Evolutionary conservation across 2,329 filamentous ascomycete genomes (phyloP).

Genomic region (Penicillium sclerotigenum): DNA sequence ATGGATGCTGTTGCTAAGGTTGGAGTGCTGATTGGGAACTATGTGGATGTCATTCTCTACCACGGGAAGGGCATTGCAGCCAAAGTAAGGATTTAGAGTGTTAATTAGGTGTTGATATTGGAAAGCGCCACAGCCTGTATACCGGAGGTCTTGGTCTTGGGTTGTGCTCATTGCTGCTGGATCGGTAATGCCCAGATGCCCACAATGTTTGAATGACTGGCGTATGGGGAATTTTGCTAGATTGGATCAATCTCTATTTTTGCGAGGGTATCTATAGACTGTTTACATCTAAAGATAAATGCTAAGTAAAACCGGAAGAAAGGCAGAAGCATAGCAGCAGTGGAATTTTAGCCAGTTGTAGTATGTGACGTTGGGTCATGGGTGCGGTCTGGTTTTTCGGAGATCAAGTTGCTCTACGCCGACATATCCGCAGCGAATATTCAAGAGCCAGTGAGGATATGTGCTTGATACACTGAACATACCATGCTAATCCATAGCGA

Average conservation of each 20-base stretch:
- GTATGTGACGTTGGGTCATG: no score
- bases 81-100: constrained; percentile 45
- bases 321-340: no score
- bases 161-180: not conserved
- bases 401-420: no score
- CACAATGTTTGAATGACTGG: not conserved
- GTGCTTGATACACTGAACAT: no score
- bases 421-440: no score
- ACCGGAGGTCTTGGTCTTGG: not conserved
- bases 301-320: no score
- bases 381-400: no score
- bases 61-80: constrained; percentile 68
- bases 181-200: not conserved
- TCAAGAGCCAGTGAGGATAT: no score
- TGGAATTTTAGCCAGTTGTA: no score
- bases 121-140: not conserved
- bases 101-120: not conserved
- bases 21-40: constrained; percentile 69
- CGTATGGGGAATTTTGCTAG: not conserved
- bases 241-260: not conserved
- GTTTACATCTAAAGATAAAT: not conserved
- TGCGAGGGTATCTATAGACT: not conserved
- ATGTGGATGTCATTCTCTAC: constrained; percentile 70
- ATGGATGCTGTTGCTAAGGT: constrained; percentile 76
- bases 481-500: no score